Evolutionary conservation across 768 basidiomycete species (phyloP), one percentile per base, ranked within the genome.

Genomic region (Lentinula sp.): DNA sequence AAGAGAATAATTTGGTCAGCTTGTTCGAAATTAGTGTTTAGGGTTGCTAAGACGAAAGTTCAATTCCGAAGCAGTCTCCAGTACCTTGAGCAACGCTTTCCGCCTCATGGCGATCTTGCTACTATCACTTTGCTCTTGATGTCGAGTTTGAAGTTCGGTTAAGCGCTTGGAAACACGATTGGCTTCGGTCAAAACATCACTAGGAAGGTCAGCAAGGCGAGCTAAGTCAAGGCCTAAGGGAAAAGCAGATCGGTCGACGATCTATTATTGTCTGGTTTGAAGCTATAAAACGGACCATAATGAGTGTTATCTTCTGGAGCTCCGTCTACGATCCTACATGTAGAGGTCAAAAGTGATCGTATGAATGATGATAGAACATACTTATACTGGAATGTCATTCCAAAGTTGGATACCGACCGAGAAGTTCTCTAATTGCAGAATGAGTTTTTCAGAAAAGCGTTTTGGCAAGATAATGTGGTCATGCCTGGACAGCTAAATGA

Each of bases 201-300:
- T 63, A 0, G 96, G 96, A 0, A 99, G 77, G 67, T 95, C 93
- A 0, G 93, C 95, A 5, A 96, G 80, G 51, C 84, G 84, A 11
- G 95, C 95, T 31, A 98, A 82, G 65, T 97, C 91, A 10, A 99
- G 76, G 2, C 96, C 95, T 95, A 64, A 23, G 39, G 31, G 23
- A 49, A 31, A 13, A 53, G 18, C 10, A 21, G n/a, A 49, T 21
- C 10, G 8, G 52, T 9, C 16, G n/a, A 40, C 13, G 16, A 46
- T 32, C 1, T 40, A 15, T 8, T 18, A 56, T 11, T 31, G 18
- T 21, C 8, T 48, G 52, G 43, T n/a, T 46, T 32, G 61, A 40
- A 56, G 58, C 32, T 57, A 23, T 61, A 45, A 31, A 63, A 64
- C 64, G 49, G 58, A 91, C 92, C 92, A 66, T 94, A 93, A 69